Percentiles rank a stretch among this genome's conserved stretches.
Conservation (phyloP, 140 eudicot species). For the Cichorium intybus region DNA sequence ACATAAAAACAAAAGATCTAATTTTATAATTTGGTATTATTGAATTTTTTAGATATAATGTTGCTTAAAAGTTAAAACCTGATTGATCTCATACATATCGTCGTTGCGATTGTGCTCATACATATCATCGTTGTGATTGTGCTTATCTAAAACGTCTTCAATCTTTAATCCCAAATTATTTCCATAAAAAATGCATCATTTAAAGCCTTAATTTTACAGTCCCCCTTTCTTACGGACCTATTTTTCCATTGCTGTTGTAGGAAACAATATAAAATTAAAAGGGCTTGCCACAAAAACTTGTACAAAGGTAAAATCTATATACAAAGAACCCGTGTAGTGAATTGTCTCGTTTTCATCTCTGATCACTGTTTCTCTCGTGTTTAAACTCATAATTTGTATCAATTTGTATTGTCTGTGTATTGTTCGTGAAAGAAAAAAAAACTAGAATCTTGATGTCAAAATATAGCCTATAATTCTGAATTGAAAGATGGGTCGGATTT, state of each 20-base stretch:
- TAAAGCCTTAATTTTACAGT: slow-evolving; percentile 28
- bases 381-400: slow-evolving; percentile 12
- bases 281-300: slow-evolving; percentile 26
- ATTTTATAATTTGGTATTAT: too few species aligned
- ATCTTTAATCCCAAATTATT: slow-evolving; percentile 26
- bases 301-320: slow-evolving; percentile 31
- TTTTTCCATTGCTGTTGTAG: slow-evolving; percentile 21
- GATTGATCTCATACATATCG: too few species aligned
- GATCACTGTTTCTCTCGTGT: slow-evolving; percentile 20
- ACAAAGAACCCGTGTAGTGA: slow-evolving; percentile 20
- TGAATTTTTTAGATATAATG: too few species aligned
- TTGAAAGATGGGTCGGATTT: slow-evolving; percentile 39
- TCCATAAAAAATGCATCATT: slow-evolving; percentile 29
- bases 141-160: slow-evolving; percentile 20
- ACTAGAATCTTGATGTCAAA: slow-evolving; percentile 36
- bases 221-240: slow-evolving; percentile 14
- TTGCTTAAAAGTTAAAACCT: too few species aligned
- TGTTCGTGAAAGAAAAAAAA: neutral
- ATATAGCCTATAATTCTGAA: slow-evolving; percentile 49
- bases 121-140: too few species aligned
- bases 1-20: too few species aligned
- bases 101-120: too few species aligned
- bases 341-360: slow-evolving; percentile 21
- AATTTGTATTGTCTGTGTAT: slow-evolving; percentile 1
- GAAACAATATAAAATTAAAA: slow-evolving; percentile 29